Base-by-base conservation (phyloP, 768 basidiomycete species). In the Lactarius pseudohatsudake region DNA sequence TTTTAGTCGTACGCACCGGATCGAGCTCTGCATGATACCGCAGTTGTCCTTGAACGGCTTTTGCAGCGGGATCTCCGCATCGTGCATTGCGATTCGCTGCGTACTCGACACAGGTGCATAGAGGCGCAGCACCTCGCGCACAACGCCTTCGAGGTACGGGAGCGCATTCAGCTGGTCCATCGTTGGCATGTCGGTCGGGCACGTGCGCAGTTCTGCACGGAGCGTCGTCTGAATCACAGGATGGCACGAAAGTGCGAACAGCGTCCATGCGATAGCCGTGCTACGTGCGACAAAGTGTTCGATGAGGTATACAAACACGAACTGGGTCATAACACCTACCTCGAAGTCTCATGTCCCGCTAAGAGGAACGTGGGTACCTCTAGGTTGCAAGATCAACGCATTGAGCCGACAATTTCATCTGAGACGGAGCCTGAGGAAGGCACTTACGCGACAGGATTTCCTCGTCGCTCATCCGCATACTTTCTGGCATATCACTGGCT, bases 71-170 rank as follows among this genome's bases (percentile, higher is more conserved):
- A 78, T 74, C n/a, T 66, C 58, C 54, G 74, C 75, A 59, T 77
- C 77, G 22, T 68, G 30, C 5, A 43, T 57, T 5, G 76, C 72
- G n/a, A 64, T 57, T 11, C 77, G 73, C 30, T 69, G 56, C 2
- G 74, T 75, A 50, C 45, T 55, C 1, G 68, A 32, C 3, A 74
- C 73, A 22, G 75, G 73, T 1, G 74, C 30, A 26, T 73, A 70
- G 28, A 76, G 62, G 20, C 76, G 72, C 18, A 78, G 70, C 8
- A 69, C 45, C 61, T 77, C 76, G 10, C 73, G 72, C 11, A 78
- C 70, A 22, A 77, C 74, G 13, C 92, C 93, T 71, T 90, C 86
- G 53, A 82, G 79, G 74, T 91, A 38, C 38, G 38, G 38, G 38
- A 38, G 38, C 38, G 38, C 38, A 10, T 38, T 70, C 5, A 79